Percentiles rank a stretch among this genome's conserved stretches.
Conservation (phyloP, 768 basidiomycete species). For the Hortiboletus campestris region DNA sequence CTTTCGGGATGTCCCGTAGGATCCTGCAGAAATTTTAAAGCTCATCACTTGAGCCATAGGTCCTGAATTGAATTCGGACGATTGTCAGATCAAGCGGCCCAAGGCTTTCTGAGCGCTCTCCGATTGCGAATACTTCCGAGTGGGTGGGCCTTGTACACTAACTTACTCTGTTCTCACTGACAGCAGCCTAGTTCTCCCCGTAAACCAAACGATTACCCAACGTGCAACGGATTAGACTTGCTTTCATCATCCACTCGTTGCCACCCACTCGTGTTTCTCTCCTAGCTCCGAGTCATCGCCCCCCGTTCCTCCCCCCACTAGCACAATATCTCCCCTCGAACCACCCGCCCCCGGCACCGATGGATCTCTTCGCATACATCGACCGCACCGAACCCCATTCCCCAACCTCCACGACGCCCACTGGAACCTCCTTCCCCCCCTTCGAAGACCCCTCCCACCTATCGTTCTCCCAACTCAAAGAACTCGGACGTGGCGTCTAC, state of each 20-base stretch:
- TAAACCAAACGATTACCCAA: background rate
- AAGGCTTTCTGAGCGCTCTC: background rate
- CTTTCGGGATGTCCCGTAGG: background rate
- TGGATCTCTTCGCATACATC: slow-evolving; percentile 20
- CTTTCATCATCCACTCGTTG: background rate
- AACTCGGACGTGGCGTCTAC: slow-evolving; percentile 33
- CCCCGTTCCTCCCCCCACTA: too few relatives aligned
- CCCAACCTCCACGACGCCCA: slow-evolving; percentile 2
- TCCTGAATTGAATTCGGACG: background rate
- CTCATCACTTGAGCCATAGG: background rate
- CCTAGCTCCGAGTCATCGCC: too few relatives aligned
- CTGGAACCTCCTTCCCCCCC: background rate
- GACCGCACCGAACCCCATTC: slow-evolving; percentile 26
- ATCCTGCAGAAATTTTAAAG: background rate
- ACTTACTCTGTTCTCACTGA: background rate
- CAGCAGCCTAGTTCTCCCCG: background rate
- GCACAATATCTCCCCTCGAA: background rate
- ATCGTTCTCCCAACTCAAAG: slow-evolving; percentile 12
- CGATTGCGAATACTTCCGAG: background rate
- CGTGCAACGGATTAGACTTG: background rate
- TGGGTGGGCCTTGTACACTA: too few relatives aligned
- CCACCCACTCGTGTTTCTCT: background rate
- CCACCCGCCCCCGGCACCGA: background rate
- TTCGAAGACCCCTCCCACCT: background rate
- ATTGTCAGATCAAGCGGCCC: background rate